Base-by-base conservation (phyloP, 495 filamentous ascomycete genomes). In the Pseudotulostoma volvatum region DNA sequence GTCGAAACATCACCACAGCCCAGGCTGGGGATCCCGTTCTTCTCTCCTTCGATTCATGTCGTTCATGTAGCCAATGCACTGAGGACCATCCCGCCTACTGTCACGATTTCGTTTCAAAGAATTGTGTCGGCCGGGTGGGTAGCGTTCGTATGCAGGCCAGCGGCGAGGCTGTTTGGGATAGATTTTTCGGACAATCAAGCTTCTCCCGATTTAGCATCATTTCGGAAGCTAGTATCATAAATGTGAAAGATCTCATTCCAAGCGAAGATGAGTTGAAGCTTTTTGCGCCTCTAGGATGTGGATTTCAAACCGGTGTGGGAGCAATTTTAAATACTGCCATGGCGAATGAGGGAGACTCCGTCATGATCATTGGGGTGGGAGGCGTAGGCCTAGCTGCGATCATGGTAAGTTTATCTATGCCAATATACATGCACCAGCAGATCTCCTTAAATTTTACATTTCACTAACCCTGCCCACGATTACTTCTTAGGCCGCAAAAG, bases 21-120 rank as follows among this genome's bases (percentile, higher is more conserved):
- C 25, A 39, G 16, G 38, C 51, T 1, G 67, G 67, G 11, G 68
- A 72, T 48, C 54, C 57, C 4, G 64, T 69, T 19, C 53, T 67
- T 28, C 50, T 67, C 18, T 59, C 57, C 7, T 67, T 63, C 42
- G 49, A 51, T 18, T 56, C 53, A 34, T 67, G 63, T 47, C 37
- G 49, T 8, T 18, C 46, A 4, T 67, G 63, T 39, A 11, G n/a
- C 4, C 40, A 47, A 28, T 57, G 54, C 23, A 7, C 35, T 3
- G 45, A 42, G n/a, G 19, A 23, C 0, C 51, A 54, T 14, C 48
- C 51, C 2, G 44, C 47, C 1, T 49, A 50, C 13, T 63, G 61
- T 38, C 25, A 51, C 39, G 37, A 17, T 23, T 60, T 67, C 38
- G 47, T 44, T 30, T 18, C 7, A 1, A 38, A 50, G 37, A 67